Percentiles rank a stretch among this genome's conserved stretches.
These are phyloP conservation scores for Cylindricascospora bacillispora DNA, from an alignment of 1,139 yeast genomes.

Conservation along the genomic window DNA sequence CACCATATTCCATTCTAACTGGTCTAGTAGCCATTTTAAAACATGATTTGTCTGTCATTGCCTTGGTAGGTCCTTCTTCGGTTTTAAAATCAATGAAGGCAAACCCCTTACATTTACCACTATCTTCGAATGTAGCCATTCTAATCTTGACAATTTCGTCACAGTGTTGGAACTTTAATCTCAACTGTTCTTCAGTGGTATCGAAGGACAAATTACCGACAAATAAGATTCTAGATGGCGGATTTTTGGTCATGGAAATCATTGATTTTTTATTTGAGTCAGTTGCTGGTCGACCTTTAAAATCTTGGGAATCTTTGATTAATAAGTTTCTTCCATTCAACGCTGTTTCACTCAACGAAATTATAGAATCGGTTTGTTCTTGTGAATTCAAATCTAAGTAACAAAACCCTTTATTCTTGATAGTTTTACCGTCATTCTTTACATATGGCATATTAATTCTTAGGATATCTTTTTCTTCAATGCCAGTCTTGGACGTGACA, in stretches of 20 bases:
- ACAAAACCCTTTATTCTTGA: conserved; percentile 67
- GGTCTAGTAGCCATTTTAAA: conserved; percentile 60
- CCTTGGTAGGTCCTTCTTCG: conserved; percentile 70
- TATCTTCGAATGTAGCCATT: conserved; percentile 95
- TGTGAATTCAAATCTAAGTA: conserved; percentile 69
- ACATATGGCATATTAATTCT: conserved; percentile 59
- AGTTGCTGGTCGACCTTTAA: conserved; percentile 88
- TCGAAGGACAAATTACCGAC: conserved; percentile 92
- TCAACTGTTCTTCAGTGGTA: conserved; percentile 70
- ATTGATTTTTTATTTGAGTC: conserved; percentile 39
- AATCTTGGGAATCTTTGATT: conserved; percentile 70
- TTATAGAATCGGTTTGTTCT: conserved; percentile 50
- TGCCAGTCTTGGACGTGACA: conserved; percentile 46
- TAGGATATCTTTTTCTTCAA: conserved; percentile 35
- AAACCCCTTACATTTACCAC: conserved; percentile 94
- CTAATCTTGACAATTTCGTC: conserved; percentile 75
- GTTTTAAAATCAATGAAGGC: conserved; percentile 81
- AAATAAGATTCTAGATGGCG: conserved; percentile 79
- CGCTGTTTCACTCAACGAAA: conserved; percentile 54
- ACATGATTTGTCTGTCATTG: conserved; percentile 61
- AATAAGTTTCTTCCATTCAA: conserved; percentile 78
- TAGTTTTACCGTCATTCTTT: conserved; percentile 37
- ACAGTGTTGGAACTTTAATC: conserved; percentile 59
- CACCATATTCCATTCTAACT: conserved; percentile 84
- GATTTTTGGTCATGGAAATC: conserved; percentile 47